These are phyloP conservation scores for Fomitiporia mediterranea DNA, from an alignment of 1,284 basidiomycete species.

Conservation along the genomic window DNA sequence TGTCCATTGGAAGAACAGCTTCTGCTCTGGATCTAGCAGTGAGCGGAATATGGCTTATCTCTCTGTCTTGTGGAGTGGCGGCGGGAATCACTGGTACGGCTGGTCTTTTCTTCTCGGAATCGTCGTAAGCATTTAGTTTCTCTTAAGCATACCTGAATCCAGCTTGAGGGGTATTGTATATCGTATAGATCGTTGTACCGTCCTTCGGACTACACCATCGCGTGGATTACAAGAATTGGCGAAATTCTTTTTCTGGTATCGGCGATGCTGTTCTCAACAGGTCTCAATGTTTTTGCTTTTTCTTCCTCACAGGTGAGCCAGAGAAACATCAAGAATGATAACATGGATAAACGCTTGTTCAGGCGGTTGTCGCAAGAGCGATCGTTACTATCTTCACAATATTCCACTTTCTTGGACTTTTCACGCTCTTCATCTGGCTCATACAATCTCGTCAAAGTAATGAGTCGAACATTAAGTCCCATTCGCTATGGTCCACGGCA, in stretches of 20 bases:
- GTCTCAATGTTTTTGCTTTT: conserved; percentile 11
- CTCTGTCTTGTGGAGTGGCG: conserved; percentile 4
- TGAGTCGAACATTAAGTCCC: not conserved
- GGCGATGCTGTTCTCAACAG: conserved; percentile 8
- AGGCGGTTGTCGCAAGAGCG: not conserved
- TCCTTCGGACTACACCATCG: not conserved
- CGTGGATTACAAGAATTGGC: conserved; percentile 2
- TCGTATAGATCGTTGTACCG: not conserved
- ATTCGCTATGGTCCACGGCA: not conserved
- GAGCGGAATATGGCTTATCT: conserved; percentile 14
- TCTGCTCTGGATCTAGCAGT: not conserved
- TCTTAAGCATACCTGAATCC: not conserved
- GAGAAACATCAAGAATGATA: not conserved
- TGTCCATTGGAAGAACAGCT: not conserved
- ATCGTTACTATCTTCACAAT: conserved; percentile 9
- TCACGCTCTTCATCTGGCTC: conserved; percentile 3
- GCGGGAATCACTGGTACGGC: conserved; percentile 5
- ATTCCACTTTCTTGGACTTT: conserved; percentile 4
- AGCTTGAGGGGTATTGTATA: not conserved
- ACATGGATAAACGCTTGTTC: not conserved
- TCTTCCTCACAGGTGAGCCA: conserved; percentile 11
- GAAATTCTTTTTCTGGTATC: not conserved
- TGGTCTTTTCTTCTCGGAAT: conserved; percentile 5
- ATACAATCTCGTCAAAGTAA: not conserved
- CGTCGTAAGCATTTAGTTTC: conserved; percentile 1